phyloP scores from a whole-genome alignment of 108 stramenopile genomes.

The Pseudonitzschia pungens region DNA sequence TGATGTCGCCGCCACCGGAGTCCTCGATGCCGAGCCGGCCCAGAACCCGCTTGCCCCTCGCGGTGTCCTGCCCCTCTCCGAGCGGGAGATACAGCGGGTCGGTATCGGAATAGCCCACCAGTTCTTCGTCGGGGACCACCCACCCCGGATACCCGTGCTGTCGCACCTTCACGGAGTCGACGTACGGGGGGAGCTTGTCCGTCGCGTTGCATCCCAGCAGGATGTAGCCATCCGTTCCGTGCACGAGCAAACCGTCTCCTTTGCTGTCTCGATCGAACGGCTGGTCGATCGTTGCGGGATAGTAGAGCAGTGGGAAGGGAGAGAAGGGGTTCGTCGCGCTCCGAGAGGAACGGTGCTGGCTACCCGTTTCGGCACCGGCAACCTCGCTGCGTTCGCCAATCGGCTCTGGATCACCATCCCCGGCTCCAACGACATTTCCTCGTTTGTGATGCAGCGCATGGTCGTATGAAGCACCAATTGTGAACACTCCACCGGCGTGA shows the following conservation, averaged over 20 bases:
- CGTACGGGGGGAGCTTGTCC: background rate
- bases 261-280: slow-evolving; percentile 14
- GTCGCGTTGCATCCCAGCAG: slow-evolving; percentile 28
- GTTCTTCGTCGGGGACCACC: slow-evolving; percentile 8
- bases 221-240: slow-evolving; percentile 39
- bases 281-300: slow-evolving; percentile 18
- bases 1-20: slow-evolving; percentile 31
- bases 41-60: slow-evolving; percentile 3
- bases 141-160: slow-evolving; percentile 38
- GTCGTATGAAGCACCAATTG: background rate
- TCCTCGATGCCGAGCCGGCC: slow-evolving; percentile 22
- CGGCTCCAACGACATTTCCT: too few relatives aligned
- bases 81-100: slow-evolving; percentile 26
- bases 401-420: too few relatives aligned
- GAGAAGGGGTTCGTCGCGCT: background rate
- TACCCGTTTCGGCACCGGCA: too few relatives aligned
- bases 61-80: background rate
- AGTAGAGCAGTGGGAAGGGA: slow-evolving; percentile 27
- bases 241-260: slow-evolving; percentile 24
- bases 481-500: background rate
- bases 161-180: background rate
- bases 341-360: too few relatives aligned
- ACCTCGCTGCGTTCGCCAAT: too few relatives aligned
- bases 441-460: too few relatives aligned
- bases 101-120: slow-evolving; percentile 29